A percentile compares a stretch with the other conserved stretches of the same genome.
Evolutionary conservation across 1,139 yeast genomes (phyloP).

Genomic region (Suhomyces guaymorum): DNA sequence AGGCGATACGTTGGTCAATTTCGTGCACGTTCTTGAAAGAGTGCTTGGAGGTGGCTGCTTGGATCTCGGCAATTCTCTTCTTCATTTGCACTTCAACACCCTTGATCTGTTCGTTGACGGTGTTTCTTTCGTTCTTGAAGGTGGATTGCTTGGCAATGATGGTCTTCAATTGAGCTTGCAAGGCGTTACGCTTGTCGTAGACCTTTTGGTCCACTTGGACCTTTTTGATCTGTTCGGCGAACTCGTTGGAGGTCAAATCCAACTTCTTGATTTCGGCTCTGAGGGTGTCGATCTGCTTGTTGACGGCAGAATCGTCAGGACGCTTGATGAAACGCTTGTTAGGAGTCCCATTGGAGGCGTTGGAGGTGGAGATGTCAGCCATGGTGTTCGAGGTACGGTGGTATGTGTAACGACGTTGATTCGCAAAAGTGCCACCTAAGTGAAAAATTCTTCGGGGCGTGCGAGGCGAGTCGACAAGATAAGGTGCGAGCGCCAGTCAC

Average conservation of each 20-base stretch:
- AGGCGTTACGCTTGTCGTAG: constrained; percentile 59
- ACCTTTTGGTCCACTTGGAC: constrained; percentile 45
- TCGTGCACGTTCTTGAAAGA: constrained; percentile 73
- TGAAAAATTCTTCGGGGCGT: constrained; percentile 16
- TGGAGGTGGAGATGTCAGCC: constrained; percentile 16
- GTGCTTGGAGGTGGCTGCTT: constrained; percentile 67
- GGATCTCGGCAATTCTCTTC: constrained; percentile 76
- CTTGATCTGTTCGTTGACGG: constrained; percentile 72
- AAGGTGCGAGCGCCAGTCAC: not conserved
- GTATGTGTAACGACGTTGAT: constrained; percentile 5
- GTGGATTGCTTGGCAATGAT: constrained; percentile 68
- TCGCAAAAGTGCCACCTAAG: constrained; percentile 12
- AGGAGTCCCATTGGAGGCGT: constrained; percentile 17
- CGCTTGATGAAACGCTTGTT: constrained; percentile 62
- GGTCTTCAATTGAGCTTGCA: constrained; percentile 64
- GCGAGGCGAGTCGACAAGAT: constrained; percentile 7
- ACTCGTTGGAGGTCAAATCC: constrained; percentile 50
- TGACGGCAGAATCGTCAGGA: constrained; percentile 69
- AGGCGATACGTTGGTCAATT: constrained; percentile 69
- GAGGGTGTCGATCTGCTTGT: constrained; percentile 59
- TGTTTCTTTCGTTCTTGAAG: constrained; percentile 68
- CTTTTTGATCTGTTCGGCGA: constrained; percentile 46
- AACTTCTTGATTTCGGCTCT: constrained; percentile 70
- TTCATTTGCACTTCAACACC: constrained; percentile 69
- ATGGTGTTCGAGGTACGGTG: constrained; percentile 7